These are phyloP conservation scores for Tetrahymena malaccensis DNA, from an alignment of 73 alveolate genomes.

Conservation along the genomic window DNA sequence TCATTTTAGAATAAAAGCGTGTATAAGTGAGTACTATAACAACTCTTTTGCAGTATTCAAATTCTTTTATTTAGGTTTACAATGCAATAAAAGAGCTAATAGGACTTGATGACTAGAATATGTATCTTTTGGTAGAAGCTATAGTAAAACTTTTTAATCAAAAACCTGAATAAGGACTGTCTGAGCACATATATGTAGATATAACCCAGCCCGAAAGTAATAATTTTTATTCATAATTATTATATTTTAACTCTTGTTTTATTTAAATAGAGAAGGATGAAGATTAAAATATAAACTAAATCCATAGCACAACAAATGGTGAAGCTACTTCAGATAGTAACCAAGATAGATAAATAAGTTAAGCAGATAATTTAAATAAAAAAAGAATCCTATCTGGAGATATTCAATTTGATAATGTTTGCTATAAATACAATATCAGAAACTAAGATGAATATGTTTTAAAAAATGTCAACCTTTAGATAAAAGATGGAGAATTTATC, in stretches of 20 bases:
- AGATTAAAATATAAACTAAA: not conserved
- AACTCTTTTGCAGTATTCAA: not conserved
- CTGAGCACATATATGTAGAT: not conserved
- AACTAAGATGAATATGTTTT: conserved; percentile 37
- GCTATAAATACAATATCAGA: conserved; percentile 50
- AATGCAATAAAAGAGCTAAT: not conserved
- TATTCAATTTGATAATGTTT: conserved; percentile 52
- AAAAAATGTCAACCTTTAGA: conserved; percentile 26
- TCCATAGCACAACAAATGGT: not conserved
- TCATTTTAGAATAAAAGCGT: not conserved
- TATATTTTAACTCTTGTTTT: not conserved
- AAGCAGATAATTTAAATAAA: not conserved
- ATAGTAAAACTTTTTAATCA: not conserved
- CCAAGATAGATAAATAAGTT: not conserved
- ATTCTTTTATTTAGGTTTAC: not conserved
- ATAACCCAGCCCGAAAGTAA: not conserved
- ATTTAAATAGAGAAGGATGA: not conserved
- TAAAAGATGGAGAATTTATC: conserved; percentile 61
- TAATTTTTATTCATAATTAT: not conserved
- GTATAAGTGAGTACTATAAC: not conserved
- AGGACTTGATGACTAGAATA: not conserved
- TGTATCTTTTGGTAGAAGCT: not conserved
- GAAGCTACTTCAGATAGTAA: not conserved
- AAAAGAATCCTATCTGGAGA: conserved; percentile 27
- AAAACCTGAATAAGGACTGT: not conserved